Evolutionary conservation across 2,329 filamentous ascomycete species (phyloP).

Genomic region (Cladosporium cucumerinum): DNA sequence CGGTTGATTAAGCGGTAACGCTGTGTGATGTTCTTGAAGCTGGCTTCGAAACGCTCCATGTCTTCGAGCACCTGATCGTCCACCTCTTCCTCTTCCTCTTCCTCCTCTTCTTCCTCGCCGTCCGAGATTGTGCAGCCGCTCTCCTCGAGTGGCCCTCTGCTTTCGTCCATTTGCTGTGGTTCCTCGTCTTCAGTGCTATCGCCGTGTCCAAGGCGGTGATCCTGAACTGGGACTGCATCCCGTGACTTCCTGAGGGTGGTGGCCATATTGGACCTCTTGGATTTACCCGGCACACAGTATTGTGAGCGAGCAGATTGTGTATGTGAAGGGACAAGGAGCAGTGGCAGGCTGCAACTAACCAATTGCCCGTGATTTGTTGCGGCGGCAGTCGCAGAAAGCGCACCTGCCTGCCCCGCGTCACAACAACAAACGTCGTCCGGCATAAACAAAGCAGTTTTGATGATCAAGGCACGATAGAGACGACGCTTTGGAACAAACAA

Average conservation of each 20-base stretch:
- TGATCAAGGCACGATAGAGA: conserved; percentile 5
- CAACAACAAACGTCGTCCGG: background rate
- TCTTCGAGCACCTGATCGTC: conserved; percentile 73
- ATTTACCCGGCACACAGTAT: background rate
- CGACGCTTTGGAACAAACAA: conserved; percentile 12
- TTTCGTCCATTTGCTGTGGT: conserved; percentile 46
- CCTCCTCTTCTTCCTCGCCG: conserved; percentile 28
- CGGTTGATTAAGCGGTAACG: conserved; percentile 90
- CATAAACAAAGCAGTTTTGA: conserved; percentile 6
- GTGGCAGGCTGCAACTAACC: background rate
- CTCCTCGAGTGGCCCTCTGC: conserved; percentile 48
- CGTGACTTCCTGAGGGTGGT: conserved; percentile 19
- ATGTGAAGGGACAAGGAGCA: background rate
- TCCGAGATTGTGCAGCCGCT: conserved; percentile 52
- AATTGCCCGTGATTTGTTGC: background rate
- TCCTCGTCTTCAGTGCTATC: conserved; percentile 34
- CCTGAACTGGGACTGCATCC: conserved; percentile 24
- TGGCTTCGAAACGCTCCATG: conserved; percentile 78
- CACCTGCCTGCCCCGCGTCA: conserved; percentile 7
- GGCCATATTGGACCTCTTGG: conserved; percentile 22
- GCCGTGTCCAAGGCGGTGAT: conserved; percentile 19
- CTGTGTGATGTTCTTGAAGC: conserved; percentile 78
- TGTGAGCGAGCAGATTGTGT: background rate
- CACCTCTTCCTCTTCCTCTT: conserved; percentile 53
- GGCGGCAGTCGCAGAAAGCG: background rate